Evolutionary conservation across 2,329 filamentous ascomycete genomes (phyloP).

Genomic region (Tolypocladium ophioglossoides): DNA sequence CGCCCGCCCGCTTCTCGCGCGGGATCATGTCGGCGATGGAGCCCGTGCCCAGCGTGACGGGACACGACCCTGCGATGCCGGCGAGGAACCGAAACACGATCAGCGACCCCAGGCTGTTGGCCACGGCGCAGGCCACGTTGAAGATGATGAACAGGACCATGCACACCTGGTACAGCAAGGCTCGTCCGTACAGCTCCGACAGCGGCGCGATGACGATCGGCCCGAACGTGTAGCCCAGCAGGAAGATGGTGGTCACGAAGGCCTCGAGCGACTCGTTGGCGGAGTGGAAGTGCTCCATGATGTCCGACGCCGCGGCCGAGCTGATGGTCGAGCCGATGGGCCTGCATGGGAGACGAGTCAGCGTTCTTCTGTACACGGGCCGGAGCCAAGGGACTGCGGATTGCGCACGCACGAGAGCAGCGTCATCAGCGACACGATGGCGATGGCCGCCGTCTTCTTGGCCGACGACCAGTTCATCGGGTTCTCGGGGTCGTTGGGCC

Average conservation of each 20-base stretch:
- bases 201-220: slow-evolving; percentile 54
- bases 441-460: background rate
- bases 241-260: slow-evolving; percentile 33
- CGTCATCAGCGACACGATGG: background rate
- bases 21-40: slow-evolving; percentile 55
- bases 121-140: slow-evolving; percentile 26
- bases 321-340: background rate
- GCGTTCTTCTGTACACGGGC: background rate
- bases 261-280: slow-evolving; percentile 24
- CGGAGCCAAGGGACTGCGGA: too few relatives aligned
- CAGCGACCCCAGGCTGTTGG: slow-evolving; percentile 52
- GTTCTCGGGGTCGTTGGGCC: background rate
- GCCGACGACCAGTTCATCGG: background rate
- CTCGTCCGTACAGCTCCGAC: slow-evolving; percentile 50
- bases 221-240: slow-evolving; percentile 44
- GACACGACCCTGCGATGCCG: slow-evolving; percentile 49
- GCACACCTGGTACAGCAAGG: slow-evolving; percentile 18
- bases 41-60: slow-evolving; percentile 56
- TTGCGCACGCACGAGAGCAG: background rate
- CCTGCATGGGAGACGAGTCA: background rate
- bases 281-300: slow-evolving; percentile 24
- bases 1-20: slow-evolving; percentile 47
- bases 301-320: background rate
- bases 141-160: slow-evolving; percentile 51
- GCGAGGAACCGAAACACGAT: slow-evolving; percentile 52